phyloP scores from a whole-genome alignment of 805 yeast species.

The Kodamaea kaohsiungensis region DNA sequence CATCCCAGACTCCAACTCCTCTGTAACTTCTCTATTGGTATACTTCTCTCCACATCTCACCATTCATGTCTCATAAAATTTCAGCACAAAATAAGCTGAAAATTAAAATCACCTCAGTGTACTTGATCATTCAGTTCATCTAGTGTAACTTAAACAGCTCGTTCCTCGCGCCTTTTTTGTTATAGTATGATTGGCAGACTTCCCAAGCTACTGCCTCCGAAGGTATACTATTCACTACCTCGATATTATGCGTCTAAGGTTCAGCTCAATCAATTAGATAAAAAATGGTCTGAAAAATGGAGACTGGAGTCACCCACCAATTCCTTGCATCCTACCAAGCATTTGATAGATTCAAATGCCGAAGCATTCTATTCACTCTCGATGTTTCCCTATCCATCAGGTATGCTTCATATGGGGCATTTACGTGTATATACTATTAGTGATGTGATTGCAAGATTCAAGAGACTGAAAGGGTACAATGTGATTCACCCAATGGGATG shows the following conservation, averaged over 20 bases:
- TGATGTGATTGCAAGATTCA: conserved; percentile 78
- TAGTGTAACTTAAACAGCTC: not conserved
- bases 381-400: conserved; percentile 97
- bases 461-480: conserved; percentile 70
- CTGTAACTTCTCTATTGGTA: too few species aligned
- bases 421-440: conserved; percentile 88
- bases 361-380: conserved; percentile 64
- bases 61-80: too few species aligned
- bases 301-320: conserved; percentile 28
- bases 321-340: conserved; percentile 39
- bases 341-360: conserved; percentile 13
- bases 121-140: too few species aligned
- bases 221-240: not conserved
- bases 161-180: not conserved
- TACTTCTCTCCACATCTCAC: too few species aligned
- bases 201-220: not conserved
- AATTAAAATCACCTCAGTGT: not conserved
- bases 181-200: not conserved
- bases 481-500: conserved; percentile 98
- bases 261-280: conserved; percentile 38
- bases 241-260: conserved; percentile 5
- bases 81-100: not conserved
- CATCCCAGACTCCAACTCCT: too few species aligned
- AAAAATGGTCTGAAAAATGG: conserved; percentile 59
- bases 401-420: conserved; percentile 91